A percentile compares a stretch with the other conserved stretches of the same genome.
Evolutionary conservation across 768 basidiomycete genomes (phyloP).

Genomic region (Epithele typhae): DNA sequence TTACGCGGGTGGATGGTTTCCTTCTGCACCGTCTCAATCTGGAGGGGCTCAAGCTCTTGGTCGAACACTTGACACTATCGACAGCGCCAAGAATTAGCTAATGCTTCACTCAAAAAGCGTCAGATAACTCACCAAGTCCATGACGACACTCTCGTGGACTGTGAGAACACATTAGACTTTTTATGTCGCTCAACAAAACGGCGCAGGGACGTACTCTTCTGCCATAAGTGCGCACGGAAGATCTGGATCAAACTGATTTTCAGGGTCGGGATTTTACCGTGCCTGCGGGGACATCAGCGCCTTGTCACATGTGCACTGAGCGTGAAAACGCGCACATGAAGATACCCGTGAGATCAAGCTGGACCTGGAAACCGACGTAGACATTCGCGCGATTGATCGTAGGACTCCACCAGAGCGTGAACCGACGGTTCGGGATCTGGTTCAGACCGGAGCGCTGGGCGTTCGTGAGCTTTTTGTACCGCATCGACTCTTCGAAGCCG

Average conservation of each 20-base stretch:
- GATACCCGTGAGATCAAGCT: slow-evolving; percentile 95
- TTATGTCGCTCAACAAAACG: slow-evolving; percentile 18
- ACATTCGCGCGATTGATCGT: slow-evolving; percentile 99
- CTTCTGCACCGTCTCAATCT: slow-evolving; percentile 99
- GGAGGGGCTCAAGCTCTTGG: slow-evolving; percentile 95
- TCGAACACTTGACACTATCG: slow-evolving; percentile 94
- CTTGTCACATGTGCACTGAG: background rate
- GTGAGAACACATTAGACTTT: slow-evolving; percentile 8
- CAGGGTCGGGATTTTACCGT: slow-evolving; percentile 96
- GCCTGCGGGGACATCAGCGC: slow-evolving; percentile 44
- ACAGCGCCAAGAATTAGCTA: background rate
- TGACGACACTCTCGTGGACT: slow-evolving; percentile 91
- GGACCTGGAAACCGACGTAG: slow-evolving; percentile 99
- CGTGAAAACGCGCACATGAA: slow-evolving; percentile 63
- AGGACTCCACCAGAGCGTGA: slow-evolving; percentile 99
- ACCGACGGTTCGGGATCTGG: slow-evolving; percentile 98
- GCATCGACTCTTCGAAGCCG: slow-evolving; percentile 95
- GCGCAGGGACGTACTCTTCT: slow-evolving; percentile 76
- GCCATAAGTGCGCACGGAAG: slow-evolving; percentile 99
- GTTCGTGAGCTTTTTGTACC: slow-evolving; percentile 96
- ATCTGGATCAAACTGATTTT: slow-evolving; percentile 99
- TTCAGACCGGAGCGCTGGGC: slow-evolving; percentile 97
- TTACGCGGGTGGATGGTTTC: slow-evolving; percentile 99
- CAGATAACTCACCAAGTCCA: slow-evolving; percentile 63
- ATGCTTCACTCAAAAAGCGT: too few relatives aligned